Percentiles rank a stretch among this genome's conserved stretches.
phyloP scores from a whole-genome alignment of 1,284 basidiomycete species.

The Rhodotorula sp. region DNA sequence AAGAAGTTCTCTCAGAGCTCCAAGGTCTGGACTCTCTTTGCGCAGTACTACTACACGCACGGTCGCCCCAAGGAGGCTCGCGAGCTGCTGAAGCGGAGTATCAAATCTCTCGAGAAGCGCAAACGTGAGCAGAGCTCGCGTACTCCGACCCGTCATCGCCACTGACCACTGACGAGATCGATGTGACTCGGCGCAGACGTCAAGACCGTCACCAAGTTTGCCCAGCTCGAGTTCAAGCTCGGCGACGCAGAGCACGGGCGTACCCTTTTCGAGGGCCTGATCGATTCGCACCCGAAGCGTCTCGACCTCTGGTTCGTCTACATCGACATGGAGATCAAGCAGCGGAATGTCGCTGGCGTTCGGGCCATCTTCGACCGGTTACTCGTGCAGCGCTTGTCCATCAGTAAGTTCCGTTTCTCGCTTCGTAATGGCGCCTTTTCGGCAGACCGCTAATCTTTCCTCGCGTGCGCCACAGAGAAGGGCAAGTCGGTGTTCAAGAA shows the following conservation, averaged over 20 bases:
- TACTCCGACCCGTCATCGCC: not conserved
- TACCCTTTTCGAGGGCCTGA: constrained; percentile 93
- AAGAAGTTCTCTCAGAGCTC: constrained; percentile 92
- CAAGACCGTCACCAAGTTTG: constrained; percentile 90
- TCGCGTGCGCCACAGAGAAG: constrained; percentile 52
- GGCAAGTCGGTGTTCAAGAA: constrained; percentile 84
- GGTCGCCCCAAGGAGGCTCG: constrained; percentile 62
- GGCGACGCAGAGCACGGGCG: constrained; percentile 92
- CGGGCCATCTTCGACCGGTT: constrained; percentile 82
- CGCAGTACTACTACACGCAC: constrained; percentile 63
- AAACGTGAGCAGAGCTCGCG: constrained; percentile 63
- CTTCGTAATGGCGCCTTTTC: constrained; percentile 11
- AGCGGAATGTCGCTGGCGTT: constrained; percentile 70
- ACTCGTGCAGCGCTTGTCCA: constrained; percentile 79
- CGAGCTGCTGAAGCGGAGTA: constrained; percentile 77
- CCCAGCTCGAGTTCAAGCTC: constrained; percentile 89
- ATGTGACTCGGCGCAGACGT: constrained; percentile 62
- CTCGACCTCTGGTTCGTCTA: constrained; percentile 97
- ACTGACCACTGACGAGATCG: not conserved
- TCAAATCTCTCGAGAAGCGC: constrained; percentile 89
- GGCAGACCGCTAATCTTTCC: not conserved
- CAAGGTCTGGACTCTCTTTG: constrained; percentile 87
- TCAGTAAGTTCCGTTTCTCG: constrained; percentile 68
- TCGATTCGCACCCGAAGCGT: constrained; percentile 89
- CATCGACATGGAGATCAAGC: constrained; percentile 87